Conservation (phyloP, 148 eudicot species). For the Silene latifolia region DNA sequence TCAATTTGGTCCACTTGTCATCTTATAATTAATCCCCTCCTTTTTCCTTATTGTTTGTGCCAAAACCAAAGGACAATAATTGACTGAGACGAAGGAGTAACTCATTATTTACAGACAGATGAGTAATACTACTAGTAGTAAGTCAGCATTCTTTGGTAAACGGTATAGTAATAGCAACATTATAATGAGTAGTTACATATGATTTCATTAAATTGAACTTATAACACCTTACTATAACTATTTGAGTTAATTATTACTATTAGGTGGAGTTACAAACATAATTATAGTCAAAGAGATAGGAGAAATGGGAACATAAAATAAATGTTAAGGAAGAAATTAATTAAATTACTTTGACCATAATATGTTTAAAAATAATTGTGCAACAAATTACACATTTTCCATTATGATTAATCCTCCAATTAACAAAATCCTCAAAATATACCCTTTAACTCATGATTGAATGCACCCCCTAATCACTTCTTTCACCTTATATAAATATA, state of each 20-base stretch:
- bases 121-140: neutral
- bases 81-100: too few relatives aligned
- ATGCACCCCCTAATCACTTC: neutral
- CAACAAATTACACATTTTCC: neutral
- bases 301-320: slow-evolving; percentile 16
- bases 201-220: neutral
- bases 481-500: neutral
- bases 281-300: slow-evolving; percentile 14
- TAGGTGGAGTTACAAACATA: slow-evolving; percentile 20
- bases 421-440: neutral
- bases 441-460: slow-evolving; percentile 27
- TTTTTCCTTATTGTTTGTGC: too few relatives aligned
- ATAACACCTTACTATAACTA: neutral
- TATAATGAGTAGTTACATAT: slow-evolving; percentile 2
- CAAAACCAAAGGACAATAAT: too few relatives aligned
- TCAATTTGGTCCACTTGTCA: too few relatives aligned
- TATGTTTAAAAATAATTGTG: neutral
- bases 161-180: neutral
- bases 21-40: too few relatives aligned
- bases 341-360: slow-evolving; percentile 4
- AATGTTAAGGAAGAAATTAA: slow-evolving; percentile 1
- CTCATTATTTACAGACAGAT: neutral
- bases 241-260: slow-evolving; percentile 5
- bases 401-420: slow-evolving; percentile 10
- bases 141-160: neutral